These are phyloP conservation scores for Colletotrichum spinosum DNA, from an alignment of 2,329 filamentous ascomycete species.

Conservation along the genomic window DNA sequence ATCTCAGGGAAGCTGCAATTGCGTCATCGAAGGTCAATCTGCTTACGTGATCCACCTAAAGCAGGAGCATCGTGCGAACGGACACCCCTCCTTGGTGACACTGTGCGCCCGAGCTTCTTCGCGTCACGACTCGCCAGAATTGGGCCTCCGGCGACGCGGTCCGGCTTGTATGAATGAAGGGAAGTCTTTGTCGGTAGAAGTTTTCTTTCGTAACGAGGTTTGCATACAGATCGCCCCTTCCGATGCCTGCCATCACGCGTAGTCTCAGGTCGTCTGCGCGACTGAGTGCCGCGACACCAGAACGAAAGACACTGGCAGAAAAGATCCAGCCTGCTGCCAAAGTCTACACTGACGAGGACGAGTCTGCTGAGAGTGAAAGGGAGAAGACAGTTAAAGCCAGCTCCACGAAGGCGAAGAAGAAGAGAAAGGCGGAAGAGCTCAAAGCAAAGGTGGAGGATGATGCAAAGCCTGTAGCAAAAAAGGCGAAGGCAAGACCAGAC, in stretches of 20 bases:
- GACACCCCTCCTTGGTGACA: no score
- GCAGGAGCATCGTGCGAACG: no score
- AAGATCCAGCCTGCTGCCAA: constrained; percentile 1
- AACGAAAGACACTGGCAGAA: not conserved
- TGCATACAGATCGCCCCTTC: not conserved
- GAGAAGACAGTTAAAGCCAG: constrained; percentile 14
- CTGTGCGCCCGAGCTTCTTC: no score
- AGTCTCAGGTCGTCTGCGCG: constrained; percentile 34
- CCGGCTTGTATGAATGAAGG: no score
- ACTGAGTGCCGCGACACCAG: not conserved
- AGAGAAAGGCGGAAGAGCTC: not conserved
- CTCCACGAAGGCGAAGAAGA: not conserved
- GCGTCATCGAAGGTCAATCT: no score
- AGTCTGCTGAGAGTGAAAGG: not conserved
- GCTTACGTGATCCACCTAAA: no score
- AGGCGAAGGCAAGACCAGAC: constrained; percentile 20
- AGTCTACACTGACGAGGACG: not conserved
- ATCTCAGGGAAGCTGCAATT: no score
- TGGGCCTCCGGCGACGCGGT: no score
- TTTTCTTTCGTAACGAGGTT: not conserved
- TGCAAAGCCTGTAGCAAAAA: constrained; percentile 21
- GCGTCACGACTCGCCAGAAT: no score
- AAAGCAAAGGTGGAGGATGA: not conserved
- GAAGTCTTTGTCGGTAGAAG: not conserved
- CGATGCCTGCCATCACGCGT: constrained; percentile 26